Base-by-base conservation (phyloP, 139 green algal genomes). In the Mesotaenium endlicherianum region DNA sequence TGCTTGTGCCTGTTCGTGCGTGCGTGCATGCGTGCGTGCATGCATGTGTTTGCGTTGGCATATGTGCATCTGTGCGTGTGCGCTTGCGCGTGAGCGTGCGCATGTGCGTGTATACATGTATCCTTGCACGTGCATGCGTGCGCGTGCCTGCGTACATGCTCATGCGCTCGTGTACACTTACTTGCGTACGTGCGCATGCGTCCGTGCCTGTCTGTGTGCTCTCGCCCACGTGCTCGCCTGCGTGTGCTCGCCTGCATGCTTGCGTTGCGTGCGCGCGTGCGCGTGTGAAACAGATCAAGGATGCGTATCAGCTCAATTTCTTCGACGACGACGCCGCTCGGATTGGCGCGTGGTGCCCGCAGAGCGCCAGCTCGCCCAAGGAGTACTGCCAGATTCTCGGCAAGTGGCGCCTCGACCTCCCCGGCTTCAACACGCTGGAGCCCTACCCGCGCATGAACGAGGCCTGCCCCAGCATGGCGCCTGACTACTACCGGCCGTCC, bases 391-490 rank as follows among this genome's bases (percentile, higher is more conserved):
- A 88, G 67, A 38, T 88, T 30, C 67, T 86, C 20, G 83, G 83
- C 40, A 85, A 85, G 57, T 88, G 47, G 40, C 49, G 78, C 30
- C 55, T 88, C 3, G 76, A 86, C 34, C 45, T 88, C n/a, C 83
- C 83, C 1, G 77, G 59, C 26, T 86, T 71, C 38, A 88, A 88
- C 40, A 82, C 36, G 6, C 71, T 86, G 39, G 30, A 40, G 5
- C 76, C 59, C 3, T 88, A 88, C 31, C 40, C 44, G 40, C 58
- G 85, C 55, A 88, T 88, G 83, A 86, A 86, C 41, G 83, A 88
- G 36, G 78, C 36, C 11, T 88, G 83, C 77, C 83, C 83, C 6
- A 79, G 30, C 36, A 36, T 88, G 41, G 49, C 83, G 6, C 83
- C 83, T 2, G 34, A 64, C 16, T 88, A 88, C 57, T 34, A 72